Conservation (phyloP, 768 basidiomycete genomes). For the Suillus paluster region DNA sequence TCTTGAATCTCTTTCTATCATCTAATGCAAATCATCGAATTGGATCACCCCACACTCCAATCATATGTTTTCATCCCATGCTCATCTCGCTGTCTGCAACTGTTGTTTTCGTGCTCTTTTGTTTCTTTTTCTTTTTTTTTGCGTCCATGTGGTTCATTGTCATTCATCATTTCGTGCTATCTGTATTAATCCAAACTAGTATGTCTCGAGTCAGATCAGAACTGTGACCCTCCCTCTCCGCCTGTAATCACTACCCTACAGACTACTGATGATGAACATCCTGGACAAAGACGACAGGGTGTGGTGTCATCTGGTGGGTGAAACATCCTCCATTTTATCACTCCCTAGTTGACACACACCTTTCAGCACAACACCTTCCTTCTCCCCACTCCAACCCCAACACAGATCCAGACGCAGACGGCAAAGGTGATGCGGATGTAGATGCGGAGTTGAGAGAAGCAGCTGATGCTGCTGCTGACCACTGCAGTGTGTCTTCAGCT, state of each 20-base stretch:
- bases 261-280: slow-evolving; percentile 32
- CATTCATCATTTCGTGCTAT: slow-evolving; percentile 1
- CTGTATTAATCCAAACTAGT: slow-evolving; percentile 1
- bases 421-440: slow-evolving; percentile 38
- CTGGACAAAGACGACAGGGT: slow-evolving; percentile 32
- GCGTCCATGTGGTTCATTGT: neutral
- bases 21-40: slow-evolving; percentile 1
- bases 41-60: neutral
- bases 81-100: slow-evolving; percentile 1
- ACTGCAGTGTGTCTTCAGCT: slow-evolving; percentile 33
- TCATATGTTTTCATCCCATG: neutral
- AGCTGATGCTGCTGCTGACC: slow-evolving; percentile 51
- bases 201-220: neutral
- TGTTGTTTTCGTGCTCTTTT: neutral
- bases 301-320: slow-evolving; percentile 15
- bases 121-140: neutral
- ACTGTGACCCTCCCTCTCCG: slow-evolving; percentile 28
- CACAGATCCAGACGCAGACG: slow-evolving; percentile 27
- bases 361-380: slow-evolving; percentile 26
- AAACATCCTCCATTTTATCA: slow-evolving; percentile 10
- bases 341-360: slow-evolving; percentile 17
- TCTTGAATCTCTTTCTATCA: neutral
- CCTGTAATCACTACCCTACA: slow-evolving; percentile 37
- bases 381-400: slow-evolving; percentile 21
- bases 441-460: slow-evolving; percentile 53